Base-by-base conservation (phyloP, 1,284 basidiomycete species). In the Crucibulum cyathiforme region DNA sequence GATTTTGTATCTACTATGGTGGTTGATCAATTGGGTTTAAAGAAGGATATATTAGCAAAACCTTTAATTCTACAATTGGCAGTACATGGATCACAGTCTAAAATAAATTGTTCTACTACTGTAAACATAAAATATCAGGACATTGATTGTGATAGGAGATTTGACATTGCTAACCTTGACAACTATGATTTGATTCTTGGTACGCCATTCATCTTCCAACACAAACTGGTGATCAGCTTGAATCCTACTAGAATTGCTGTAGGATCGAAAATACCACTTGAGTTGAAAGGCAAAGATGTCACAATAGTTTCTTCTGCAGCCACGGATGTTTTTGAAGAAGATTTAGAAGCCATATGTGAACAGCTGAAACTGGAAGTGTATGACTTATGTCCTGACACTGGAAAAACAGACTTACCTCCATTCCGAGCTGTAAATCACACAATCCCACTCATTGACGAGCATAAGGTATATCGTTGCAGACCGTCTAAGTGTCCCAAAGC, bases 1-100 rank as follows among this genome's bases (percentile, higher is more conserved):
- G 77, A 82, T 50, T 78, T 82, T 49, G 67, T 82, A 53, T 81
- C 76, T 5, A 73, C 72, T 0, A 73, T 60, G 1, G 31, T 82
- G 1, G 77, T 65, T 0, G 74, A 81, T 54, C 77, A 79, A 54
- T 56, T 80, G 0, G 59, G 64, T 0, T 7, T 78, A 0, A 54
- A 57, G 5, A 39, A 53, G 1, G 58, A 63, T 0, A 56, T 59
- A 2, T 47, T 75, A 9, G 63, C 48, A 5, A 70, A 64, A 54
- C 71, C 71, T 10, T 57, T 72, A 24, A 57, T 64, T 0, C 54
- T 74, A 1, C 24, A 24, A 24, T 4, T 24, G 2, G 4, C 24
- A 24, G 24, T 24, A 4, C 24, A 24, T 24, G 24, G 24, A 24
- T 24, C 24, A 2, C 2, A 4, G 4, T 24, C 24, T 24, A 24